Evolutionary conservation across 352 stramenopile genomes (phyloP).

Genomic region (Phytophthora aleatoria): DNA sequence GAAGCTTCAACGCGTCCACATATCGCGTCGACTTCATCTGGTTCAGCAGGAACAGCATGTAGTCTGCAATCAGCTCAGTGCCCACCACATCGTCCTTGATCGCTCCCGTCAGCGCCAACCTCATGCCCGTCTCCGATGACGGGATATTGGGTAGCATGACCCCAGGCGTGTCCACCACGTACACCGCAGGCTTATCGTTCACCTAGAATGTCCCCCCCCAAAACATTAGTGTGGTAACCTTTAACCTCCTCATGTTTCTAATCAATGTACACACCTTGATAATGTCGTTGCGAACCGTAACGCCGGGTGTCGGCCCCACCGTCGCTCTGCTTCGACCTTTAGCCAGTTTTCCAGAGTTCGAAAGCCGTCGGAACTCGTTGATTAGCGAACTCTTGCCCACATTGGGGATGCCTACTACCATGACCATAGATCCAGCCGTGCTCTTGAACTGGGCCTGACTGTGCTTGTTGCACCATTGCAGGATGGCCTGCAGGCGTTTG

Average conservation of each 20-base stretch:
- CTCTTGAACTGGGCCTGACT: slow-evolving; percentile 84
- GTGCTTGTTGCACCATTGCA: slow-evolving; percentile 80
- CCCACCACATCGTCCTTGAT: slow-evolving; percentile 90
- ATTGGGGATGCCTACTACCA: slow-evolving; percentile 90
- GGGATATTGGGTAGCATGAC: slow-evolving; percentile 89
- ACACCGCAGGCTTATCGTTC: slow-evolving; percentile 86
- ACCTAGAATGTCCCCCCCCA: slow-evolving; percentile 38
- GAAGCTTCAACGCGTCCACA: slow-evolving; percentile 71
- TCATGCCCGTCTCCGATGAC: slow-evolving; percentile 81
- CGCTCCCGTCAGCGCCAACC: slow-evolving; percentile 81
- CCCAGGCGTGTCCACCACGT: slow-evolving; percentile 89
- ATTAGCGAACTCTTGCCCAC: slow-evolving; percentile 92
- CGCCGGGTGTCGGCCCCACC: slow-evolving; percentile 81
- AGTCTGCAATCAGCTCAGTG: slow-evolving; percentile 87
- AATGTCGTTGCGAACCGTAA: slow-evolving; percentile 88
- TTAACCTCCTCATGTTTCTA: not conserved
- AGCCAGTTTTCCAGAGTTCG: slow-evolving; percentile 71
- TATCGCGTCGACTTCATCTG: slow-evolving; percentile 80
- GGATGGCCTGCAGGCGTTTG: slow-evolving; percentile 72
- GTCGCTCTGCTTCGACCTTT: slow-evolving; percentile 83
- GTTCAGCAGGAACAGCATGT: slow-evolving; percentile 90
- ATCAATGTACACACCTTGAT: slow-evolving; percentile 67
- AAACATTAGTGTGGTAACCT: slow-evolving; percentile 16
- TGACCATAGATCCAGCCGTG: slow-evolving; percentile 87
- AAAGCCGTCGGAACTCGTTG: slow-evolving; percentile 83